Evolutionary conservation across 768 basidiomycete genomes (phyloP), one percentile per base, ranked within the genome.

Genomic region (Thelephora aurantiotincta): DNA sequence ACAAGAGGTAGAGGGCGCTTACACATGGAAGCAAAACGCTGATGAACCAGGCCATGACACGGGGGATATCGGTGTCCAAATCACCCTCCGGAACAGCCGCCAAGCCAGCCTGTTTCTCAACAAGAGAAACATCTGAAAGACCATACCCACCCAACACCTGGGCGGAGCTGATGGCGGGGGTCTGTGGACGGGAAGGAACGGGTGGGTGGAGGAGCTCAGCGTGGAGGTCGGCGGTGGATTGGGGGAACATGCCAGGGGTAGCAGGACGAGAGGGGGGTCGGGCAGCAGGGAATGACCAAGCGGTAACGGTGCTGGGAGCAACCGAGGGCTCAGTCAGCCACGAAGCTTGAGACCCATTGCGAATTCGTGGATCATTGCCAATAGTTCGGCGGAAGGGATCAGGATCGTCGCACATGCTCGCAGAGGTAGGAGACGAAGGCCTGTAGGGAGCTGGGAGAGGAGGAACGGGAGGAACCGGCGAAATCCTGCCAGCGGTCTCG

Each of bases 111-210:
- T 73, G 73, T 54, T 72, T 79, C 64, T 80, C 81, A 6, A 69
- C 69, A 48, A 73, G 70, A 14, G 54, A 56, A 35, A 63, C 46
- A 44, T 58, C 67, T n/a, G 68, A 66, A 51, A 75, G 81, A 2
- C 78, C 78, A 60, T 85, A 82, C 1, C 80, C 80, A 37, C 80
- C 81, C 33, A 83, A 65, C 11, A 82, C 82, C 49, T 73, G 74
- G 14, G 76, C 75, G 43, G 68, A 72, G 1, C 73, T 69, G 56
- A 82, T 58, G 12, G 69, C 70, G 13, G 79, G 75, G 0, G 77
- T 77, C 14, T 57, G 55, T 2, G 76, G 71, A 19, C 72, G 72
- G 23, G 71, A 70, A 7, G 59, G 57, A 5, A 65, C 60, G 3
- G 55, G 57, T 14, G 60, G 54, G 2, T 65, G 68, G 13, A 69